Conservation (phyloP, 208 protist species). For the Trichomonas vaginalis region DNA sequence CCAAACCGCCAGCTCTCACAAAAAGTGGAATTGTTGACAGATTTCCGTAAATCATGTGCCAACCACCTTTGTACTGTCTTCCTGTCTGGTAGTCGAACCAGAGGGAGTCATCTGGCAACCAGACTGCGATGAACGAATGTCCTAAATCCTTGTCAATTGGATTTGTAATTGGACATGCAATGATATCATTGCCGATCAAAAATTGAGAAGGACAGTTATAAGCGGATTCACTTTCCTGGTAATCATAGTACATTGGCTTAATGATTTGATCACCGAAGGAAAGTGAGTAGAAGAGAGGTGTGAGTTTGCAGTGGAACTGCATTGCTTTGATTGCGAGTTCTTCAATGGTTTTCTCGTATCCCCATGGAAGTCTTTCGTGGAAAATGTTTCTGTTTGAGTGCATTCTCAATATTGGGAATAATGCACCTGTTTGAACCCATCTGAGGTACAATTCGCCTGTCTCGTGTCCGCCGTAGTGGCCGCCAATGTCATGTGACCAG, state of each 20-base stretch:
- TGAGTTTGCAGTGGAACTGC: neutral
- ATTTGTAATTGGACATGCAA: neutral
- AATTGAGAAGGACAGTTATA: neutral
- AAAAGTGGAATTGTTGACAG: neutral
- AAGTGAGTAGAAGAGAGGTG: neutral
- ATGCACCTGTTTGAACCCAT: neutral
- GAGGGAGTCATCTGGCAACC: neutral
- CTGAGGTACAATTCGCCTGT: neutral
- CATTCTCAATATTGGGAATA: neutral
- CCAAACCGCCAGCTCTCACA: neutral
- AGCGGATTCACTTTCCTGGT: neutral
- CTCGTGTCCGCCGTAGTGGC: neutral
- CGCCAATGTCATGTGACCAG: neutral
- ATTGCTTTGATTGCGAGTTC: neutral
- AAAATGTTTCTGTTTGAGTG: neutral
- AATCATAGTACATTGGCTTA: neutral
- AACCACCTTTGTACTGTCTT: neutral
- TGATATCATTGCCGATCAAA: neutral
- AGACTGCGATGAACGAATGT: neutral
- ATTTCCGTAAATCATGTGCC: neutral
- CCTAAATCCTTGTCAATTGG: neutral
- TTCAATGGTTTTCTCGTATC: neutral
- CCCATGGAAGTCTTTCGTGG: neutral
- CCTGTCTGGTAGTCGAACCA: neutral
- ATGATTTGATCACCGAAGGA: neutral